Percentiles rank a stretch among this genome's conserved stretches.
Evolutionary conservation across 2,329 filamentous ascomycete genomes (phyloP).

Genomic region (Xylaria sp.): DNA sequence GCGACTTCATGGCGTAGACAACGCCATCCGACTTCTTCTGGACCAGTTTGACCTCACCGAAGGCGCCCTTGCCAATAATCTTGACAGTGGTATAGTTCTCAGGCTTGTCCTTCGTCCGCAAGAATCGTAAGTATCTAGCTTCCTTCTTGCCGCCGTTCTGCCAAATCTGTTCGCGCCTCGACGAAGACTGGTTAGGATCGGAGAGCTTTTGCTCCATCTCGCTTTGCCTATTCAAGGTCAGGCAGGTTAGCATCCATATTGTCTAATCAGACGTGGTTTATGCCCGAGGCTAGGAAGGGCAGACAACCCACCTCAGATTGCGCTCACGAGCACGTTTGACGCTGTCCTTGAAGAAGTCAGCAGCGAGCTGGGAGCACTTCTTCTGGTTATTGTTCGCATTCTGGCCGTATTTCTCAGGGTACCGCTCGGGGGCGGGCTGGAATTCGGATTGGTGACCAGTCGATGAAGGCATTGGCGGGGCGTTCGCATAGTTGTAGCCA

Average conservation of each 20-base stretch:
- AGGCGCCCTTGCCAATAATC: slow-evolving; percentile 98
- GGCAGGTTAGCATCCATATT: slow-evolving; percentile 22
- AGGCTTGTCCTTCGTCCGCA: slow-evolving; percentile 89
- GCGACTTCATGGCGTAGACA: slow-evolving; percentile 96
- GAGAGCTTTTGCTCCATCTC: slow-evolving; percentile 86
- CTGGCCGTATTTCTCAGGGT: slow-evolving; percentile 75
- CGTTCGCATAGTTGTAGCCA: slow-evolving; percentile 66
- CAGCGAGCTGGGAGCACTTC: slow-evolving; percentile 70
- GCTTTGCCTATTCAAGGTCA: slow-evolving; percentile 67
- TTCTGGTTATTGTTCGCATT: slow-evolving; percentile 71
- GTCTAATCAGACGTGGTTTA: background rate
- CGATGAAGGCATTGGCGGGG: slow-evolving; percentile 68
- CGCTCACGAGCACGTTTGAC: slow-evolving; percentile 94
- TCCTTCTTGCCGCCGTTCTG: slow-evolving; percentile 85
- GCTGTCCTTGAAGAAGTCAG: slow-evolving; percentile 98
- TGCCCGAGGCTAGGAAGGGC: background rate
- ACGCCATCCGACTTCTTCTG: slow-evolving; percentile 96
- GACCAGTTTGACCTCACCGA: slow-evolving; percentile 96
- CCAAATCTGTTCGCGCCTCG: slow-evolving; percentile 82
- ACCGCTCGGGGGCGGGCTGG: slow-evolving; percentile 78
- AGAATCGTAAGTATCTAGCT: slow-evolving; percentile 88
- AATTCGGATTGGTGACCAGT: slow-evolving; percentile 68
- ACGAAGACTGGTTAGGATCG: slow-evolving; percentile 73
- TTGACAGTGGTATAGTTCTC: slow-evolving; percentile 96
- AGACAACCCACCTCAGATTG: slow-evolving; percentile 75